Evolutionary conservation across 345 rosid genomes (phyloP), one percentile per base, ranked within the genome.

Genomic region (Syzygium jambos): DNA sequence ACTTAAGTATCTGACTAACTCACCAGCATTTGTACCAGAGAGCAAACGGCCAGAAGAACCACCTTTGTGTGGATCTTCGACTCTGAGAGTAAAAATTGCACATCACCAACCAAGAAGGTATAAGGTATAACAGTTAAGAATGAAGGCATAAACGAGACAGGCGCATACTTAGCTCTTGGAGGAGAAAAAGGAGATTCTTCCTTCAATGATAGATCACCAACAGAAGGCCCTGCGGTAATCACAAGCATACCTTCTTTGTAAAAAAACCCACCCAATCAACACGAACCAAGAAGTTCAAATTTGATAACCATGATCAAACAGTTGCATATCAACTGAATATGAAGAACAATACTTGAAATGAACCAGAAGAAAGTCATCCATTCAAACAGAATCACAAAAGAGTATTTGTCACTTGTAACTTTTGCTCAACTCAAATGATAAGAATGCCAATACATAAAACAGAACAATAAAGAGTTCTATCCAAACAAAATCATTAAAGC

Each of bases 141-240:
- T 51, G 65, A 38, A 90, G 88, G 65, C 53, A 86, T 19, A 86
- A 88, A 88, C 88, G 82, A 88, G 80, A 87, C 83, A 73, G 61
- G 87, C 52, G 78, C 95, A 83, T 96, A 96, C 99, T 98, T 98
- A 92, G 94, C 95, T 93, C 97, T 94, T 73, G 99, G 92, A 90
- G 98, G 96, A 88, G 98, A 93, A 93, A 95, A 92, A 3, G 89
- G 93, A 85, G 96, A 94, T 87, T 96, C 99, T 91, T 95, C 99
- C 92, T 96, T 96, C 93, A 93, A 84, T 85, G 90, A 86, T 87
- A 86, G 94, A 86, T 95, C 98, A 89, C 95, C 98, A 73, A 89
- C 89, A 85, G 91, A 89, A 54, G 91, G 86, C 84, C 94, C 94
- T 92, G 91, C 38, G 46, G 84, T 68, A 88, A 68, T 88, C 88